A percentile compares a stretch with the other conserved stretches of the same genome.
These are phyloP conservation scores for Dictyostelium intermedium DNA, from an alignment of 78 protist species.

Conservation along the genomic window DNA sequence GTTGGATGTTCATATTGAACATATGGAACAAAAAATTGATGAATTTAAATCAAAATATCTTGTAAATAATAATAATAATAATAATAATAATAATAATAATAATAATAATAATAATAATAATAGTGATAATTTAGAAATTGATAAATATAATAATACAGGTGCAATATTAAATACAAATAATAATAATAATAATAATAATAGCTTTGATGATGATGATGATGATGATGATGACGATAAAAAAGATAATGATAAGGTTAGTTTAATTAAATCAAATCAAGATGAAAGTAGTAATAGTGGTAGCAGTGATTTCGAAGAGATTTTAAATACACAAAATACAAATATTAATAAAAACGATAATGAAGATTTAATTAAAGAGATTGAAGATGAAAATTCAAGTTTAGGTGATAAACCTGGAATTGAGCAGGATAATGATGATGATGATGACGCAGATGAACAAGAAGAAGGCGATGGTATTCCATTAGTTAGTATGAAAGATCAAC, in stretches of 20 bases:
- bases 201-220: neutral
- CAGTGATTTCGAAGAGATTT: slow-evolving; percentile 20
- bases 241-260: neutral
- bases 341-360: neutral
- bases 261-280: slow-evolving; percentile 9
- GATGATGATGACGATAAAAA: neutral
- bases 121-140: neutral
- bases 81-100: neutral
- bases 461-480: slow-evolving; percentile 14
- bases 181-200: neutral
- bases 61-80: neutral
- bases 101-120: neutral
- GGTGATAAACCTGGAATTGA: neutral
- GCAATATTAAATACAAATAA: neutral
- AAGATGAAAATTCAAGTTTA: slow-evolving; percentile 24
- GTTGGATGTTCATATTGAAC: slow-evolving; percentile 35
- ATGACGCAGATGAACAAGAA: neutral
- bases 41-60: slow-evolving; percentile 4
- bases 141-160: neutral
- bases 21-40: slow-evolving; percentile 8
- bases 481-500: neutral
- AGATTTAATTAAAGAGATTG: slow-evolving; percentile 27
- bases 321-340: neutral
- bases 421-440: neutral
- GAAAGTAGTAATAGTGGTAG: neutral